Base-by-base conservation (phyloP, 106 monocot species). In the Dendrobium huoshanense region DNA sequence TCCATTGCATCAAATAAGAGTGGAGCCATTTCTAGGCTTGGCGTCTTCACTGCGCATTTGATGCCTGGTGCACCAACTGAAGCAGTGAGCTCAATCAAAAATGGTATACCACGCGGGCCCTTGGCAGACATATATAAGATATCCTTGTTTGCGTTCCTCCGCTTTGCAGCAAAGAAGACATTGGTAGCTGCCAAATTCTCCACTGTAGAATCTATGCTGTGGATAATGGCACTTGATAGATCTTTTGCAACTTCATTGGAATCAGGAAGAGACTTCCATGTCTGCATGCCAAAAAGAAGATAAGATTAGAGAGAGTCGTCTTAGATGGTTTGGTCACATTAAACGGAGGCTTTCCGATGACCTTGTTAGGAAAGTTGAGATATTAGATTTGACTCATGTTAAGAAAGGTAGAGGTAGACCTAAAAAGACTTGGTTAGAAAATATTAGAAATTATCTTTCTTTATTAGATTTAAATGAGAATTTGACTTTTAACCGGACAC, bases 241-340 rank as follows among this genome's bases (percentile, higher is more conserved):
- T 98, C 95, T 80, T 88, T 98, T 6, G 82, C 27, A 22, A 95
- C 79, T 75, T 98, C 98, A 61, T 98, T 98, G 37, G 94, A 41
- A 84, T 98, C 95, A 13, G 98, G 95, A 72, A 98, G 86, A 37
- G 92, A 85, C 82, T 98, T 98, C 98, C 98, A 98, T 81, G 98
- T 90, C 98, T 98, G 89, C 83, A 89, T 22, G 18, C 0, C 9
- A 58, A 78, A 0, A 24, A 79, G 31, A 31, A 31, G 31, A 31
- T 31, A 31, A 31, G 31, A 31, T 31, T 31, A 31, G 31, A 31
- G 0, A 31, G 31, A 31, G 31, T 31, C 31, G 1, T 0, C 1
- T 31, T 31, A 31, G 31, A 31, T 31, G 31, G 31, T 31, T 31
- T 31, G 31, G 31, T 31, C 31, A 31, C 31, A 31, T 31, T 31